Conservation (phyloP, 257 asterid species). For the Nicotiana benthamiana region DNA sequence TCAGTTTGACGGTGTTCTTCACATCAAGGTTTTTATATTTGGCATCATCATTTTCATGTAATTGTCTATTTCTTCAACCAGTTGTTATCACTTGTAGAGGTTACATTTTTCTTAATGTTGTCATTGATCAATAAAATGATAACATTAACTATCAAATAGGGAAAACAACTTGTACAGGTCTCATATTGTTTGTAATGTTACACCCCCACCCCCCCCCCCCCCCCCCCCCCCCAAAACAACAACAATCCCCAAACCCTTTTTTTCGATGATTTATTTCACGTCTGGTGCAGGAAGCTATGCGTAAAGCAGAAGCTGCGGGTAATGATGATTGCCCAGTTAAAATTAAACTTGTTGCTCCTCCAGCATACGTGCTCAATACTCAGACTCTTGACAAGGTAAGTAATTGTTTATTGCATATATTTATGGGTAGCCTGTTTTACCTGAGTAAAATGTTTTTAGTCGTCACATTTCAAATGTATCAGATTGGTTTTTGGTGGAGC, state of each 20-base stretch:
- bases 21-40: slow-evolving; percentile 62
- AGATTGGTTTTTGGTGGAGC: background rate
- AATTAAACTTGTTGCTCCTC: slow-evolving; percentile 97
- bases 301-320: slow-evolving; percentile 98
- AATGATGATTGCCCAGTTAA: slow-evolving; percentile 89
- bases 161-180: background rate
- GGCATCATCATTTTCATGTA: slow-evolving; percentile 9
- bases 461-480: background rate
- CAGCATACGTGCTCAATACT: slow-evolving; percentile 89
- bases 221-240: too few relatives aligned
- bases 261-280: background rate
- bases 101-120: background rate
- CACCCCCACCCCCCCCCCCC: background rate
- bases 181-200: background rate
- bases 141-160: background rate
- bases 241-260: too few relatives aligned
- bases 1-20: slow-evolving; percentile 96
- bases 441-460: background rate
- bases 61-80: background rate
- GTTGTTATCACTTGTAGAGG: background rate
- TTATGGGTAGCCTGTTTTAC: background rate
- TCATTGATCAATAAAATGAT: background rate
- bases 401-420: background rate
- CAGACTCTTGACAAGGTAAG: slow-evolving; percentile 96
- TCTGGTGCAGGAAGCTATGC: slow-evolving; percentile 76